A percentile compares a stretch with the other conserved stretches of the same genome.
phyloP scores from a whole-genome alignment of 2,329 filamentous ascomycete genomes.

The Pseudonectria buxi region DNA sequence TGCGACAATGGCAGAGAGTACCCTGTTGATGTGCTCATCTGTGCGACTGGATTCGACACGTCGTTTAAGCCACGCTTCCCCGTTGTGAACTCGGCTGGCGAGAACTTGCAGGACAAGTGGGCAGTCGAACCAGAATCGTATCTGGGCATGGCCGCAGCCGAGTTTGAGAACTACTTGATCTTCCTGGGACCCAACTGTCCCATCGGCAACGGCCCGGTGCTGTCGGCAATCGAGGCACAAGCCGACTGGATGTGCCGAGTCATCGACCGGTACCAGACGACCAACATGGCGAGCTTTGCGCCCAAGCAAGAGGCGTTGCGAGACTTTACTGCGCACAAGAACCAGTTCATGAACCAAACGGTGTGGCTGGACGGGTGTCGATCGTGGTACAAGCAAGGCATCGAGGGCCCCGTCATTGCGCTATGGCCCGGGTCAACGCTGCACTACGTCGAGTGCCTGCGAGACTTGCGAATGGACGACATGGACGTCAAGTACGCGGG shows the following conservation, averaged over 20 bases:
- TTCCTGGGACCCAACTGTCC: conserved; percentile 35
- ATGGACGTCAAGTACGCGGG: conserved; percentile 34
- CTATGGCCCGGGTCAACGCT: conserved; percentile 32
- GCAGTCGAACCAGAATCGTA: conserved; percentile 40
- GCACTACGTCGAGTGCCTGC: conserved; percentile 43
- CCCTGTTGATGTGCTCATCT: conserved; percentile 49
- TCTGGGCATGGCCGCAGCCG: conserved; percentile 46
- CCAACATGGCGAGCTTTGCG: conserved; percentile 34
- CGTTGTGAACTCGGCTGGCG: conserved; percentile 39
- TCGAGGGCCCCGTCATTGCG: conserved; percentile 37
- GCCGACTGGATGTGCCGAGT: conserved; percentile 44
- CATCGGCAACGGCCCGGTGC: conserved; percentile 30
- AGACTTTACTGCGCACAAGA: conserved; percentile 43
- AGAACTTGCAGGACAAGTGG: conserved; percentile 45
- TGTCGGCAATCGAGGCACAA: conserved; percentile 39
- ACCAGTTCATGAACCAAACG: conserved; percentile 36
- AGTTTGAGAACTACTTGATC: conserved; percentile 51
- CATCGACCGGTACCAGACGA: conserved; percentile 41
- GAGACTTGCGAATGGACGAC: conserved; percentile 39
- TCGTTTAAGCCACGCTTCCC: conserved; percentile 47
- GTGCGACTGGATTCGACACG: conserved; percentile 51
- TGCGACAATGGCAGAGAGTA: conserved; percentile 41
- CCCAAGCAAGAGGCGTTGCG: conserved; percentile 39
- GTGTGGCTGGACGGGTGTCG: conserved; percentile 35
- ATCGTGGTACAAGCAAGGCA: conserved; percentile 42